A percentile compares a stretch with the other conserved stretches of the same genome.
Evolutionary conservation across 257 asterid species (phyloP).

Genomic region (Echium plantagineum): DNA sequence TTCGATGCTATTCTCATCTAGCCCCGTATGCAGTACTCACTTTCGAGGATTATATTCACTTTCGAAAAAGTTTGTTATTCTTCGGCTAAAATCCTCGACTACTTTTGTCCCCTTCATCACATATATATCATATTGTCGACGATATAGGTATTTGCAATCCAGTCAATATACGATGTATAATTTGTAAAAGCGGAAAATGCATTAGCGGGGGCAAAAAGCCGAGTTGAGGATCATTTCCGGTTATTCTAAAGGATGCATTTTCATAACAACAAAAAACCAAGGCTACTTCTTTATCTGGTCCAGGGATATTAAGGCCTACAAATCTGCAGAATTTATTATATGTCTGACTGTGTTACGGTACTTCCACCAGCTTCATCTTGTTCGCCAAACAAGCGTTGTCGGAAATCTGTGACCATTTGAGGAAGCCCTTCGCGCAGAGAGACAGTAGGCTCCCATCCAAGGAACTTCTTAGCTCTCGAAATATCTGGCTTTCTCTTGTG

Average conservation of each 20-base stretch:
- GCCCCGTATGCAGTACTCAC: neutral
- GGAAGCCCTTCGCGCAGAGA: conserved; percentile 78
- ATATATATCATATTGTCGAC: too few relatives aligned
- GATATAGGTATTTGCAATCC: too few relatives aligned
- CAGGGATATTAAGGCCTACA: neutral
- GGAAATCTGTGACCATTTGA: conserved; percentile 65
- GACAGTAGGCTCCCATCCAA: conserved; percentile 67
- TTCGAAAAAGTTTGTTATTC: too few relatives aligned
- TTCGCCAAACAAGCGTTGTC: conserved; percentile 52
- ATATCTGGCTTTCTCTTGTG: conserved; percentile 86
- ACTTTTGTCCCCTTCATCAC: too few relatives aligned
- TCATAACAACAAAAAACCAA: neutral
- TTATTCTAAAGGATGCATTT: neutral
- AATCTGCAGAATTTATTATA: neutral
- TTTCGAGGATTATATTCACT: neutral
- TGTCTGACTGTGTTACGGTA: conserved; percentile 2
- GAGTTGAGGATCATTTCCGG: too few relatives aligned
- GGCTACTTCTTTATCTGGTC: neutral
- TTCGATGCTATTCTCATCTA: neutral
- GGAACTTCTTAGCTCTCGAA: conserved; percentile 59
- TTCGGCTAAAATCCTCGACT: too few relatives aligned
- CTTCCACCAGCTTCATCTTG: conserved; percentile 16
- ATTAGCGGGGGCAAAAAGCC: too few relatives aligned
- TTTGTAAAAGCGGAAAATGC: too few relatives aligned
- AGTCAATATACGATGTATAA: too few relatives aligned